Evolutionary conservation across 2,329 filamentous ascomycete genomes (phyloP).

Genomic region (Aurifilum marmelostoma): DNA sequence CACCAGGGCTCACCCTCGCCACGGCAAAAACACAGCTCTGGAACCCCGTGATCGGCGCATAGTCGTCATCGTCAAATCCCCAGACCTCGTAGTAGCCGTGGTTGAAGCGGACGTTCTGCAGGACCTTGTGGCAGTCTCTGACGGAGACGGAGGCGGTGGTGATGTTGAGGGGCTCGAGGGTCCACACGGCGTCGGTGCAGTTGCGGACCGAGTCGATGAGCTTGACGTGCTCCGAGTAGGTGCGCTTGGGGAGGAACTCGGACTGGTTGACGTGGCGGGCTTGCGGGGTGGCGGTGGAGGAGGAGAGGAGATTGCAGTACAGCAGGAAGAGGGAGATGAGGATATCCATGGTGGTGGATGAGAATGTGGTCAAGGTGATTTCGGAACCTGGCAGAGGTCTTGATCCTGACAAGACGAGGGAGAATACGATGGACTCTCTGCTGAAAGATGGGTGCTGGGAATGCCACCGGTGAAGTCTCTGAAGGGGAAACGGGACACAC

Average conservation of each 20-base stretch:
- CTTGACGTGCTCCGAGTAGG: constrained; percentile 18
- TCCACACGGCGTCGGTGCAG: constrained; percentile 10
- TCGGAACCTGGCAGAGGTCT: background rate
- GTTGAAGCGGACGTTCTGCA: constrained; percentile 16
- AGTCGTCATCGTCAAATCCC: constrained; percentile 15
- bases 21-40: constrained; percentile 23
- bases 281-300: background rate
- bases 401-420: background rate
- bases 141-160: background rate
- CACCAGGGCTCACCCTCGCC: background rate
- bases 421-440: background rate
- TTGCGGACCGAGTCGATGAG: constrained; percentile 18
- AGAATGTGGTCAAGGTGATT: background rate
- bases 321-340: background rate
- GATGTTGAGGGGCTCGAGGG: background rate
- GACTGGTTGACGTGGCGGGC: background rate
- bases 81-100: constrained; percentile 26
- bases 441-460: background rate
- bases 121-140: constrained; percentile 13
- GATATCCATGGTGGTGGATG: background rate
- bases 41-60: constrained; percentile 18
- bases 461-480: background rate
- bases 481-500: too few species aligned
- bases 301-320: background rate
- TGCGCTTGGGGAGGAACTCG: constrained; percentile 2